Evolutionary conservation across 495 filamentous ascomycete genomes (phyloP), one percentile per base, ranked within the genome.

Genomic region (Parachaetomium inaequale): DNA sequence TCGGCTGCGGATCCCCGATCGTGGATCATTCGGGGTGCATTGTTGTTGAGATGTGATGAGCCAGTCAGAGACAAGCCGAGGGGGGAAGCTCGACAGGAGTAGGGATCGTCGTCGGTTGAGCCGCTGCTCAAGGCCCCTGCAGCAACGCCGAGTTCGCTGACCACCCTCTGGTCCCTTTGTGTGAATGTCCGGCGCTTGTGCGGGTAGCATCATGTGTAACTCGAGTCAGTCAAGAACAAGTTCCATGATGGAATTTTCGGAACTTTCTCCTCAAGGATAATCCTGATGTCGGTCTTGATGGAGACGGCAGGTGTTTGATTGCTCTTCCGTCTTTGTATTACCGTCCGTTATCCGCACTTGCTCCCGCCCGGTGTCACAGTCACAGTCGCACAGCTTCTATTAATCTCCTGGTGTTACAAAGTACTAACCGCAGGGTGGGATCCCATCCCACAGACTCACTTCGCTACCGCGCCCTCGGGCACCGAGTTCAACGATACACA

Each of bases 1-100:
- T 52, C 49, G 28, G 14, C 29, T 19, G 49, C 49, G 28, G 49
- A 31, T 52, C 42, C 46, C 49, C 49, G 49, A 52, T 52, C 49
- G 28, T 52, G 42, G 49, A 52, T 52, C 49, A 28, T 11, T 17
- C 8, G 49, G 28, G 49, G 15, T 32, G 26, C 28, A 5, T n/a
- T 52, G 49, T 52, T 32, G 26, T 17, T 31, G 28, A 32, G 49
- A 3, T 15, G 5, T 17, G 28, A 32, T 8, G 8, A 15, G 28
- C 49, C 49, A 32, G 49, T 32, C 14, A 32, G 4, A 31, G 25
- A 52, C 12, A 19, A 52, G 49, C 49, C 49, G 49, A 10, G 3
- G 25, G 46, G 12, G 21, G 46, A 15, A 17, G 12, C 23, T 0
- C 3, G 25, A 26, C 46, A 49, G 46, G 46, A 15, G 46, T 52